These are phyloP conservation scores for Psilocybe mexicana DNA, from an alignment of 1,284 basidiomycete genomes.

Conservation along the genomic window DNA sequence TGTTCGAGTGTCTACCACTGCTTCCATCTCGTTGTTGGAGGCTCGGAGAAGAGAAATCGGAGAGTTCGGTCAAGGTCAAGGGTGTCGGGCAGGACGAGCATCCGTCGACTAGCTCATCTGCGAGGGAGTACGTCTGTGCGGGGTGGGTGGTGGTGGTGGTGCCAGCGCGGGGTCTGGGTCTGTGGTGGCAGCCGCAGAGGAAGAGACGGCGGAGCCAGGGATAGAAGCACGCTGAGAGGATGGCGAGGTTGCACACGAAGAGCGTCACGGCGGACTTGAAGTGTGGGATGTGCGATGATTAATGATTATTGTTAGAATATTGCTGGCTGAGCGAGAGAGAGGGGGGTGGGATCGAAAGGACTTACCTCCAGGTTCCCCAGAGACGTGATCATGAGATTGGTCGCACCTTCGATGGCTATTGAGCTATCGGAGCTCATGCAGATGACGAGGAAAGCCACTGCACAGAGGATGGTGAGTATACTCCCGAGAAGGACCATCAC, in stretches of 20 bases:
- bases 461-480: not conserved
- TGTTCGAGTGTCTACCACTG: not conserved
- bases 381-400: not conserved
- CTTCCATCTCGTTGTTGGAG: not conserved
- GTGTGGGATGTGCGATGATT: not conserved
- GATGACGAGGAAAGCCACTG: not conserved
- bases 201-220: not conserved
- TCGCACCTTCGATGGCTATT: not conserved
- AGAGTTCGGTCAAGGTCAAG: slow-evolving; percentile 1
- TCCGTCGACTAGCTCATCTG: not conserved
- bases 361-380: not conserved
- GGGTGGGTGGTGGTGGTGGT: too few species aligned
- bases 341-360: not conserved
- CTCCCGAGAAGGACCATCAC: not conserved
- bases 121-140: too few species aligned
- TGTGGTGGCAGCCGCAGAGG: too few species aligned
- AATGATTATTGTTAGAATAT: not conserved
- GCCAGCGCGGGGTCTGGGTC: too few species aligned
- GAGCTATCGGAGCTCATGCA: not conserved
- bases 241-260: slow-evolving; percentile 3
- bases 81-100: not conserved
- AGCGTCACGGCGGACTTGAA: not conserved
- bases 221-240: not conserved
- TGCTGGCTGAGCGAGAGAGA: too few species aligned
- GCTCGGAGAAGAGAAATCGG: not conserved